phyloP scores from a whole-genome alignment of 2,329 filamentous ascomycete species.

The Aspergillus ibericus region DNA sequence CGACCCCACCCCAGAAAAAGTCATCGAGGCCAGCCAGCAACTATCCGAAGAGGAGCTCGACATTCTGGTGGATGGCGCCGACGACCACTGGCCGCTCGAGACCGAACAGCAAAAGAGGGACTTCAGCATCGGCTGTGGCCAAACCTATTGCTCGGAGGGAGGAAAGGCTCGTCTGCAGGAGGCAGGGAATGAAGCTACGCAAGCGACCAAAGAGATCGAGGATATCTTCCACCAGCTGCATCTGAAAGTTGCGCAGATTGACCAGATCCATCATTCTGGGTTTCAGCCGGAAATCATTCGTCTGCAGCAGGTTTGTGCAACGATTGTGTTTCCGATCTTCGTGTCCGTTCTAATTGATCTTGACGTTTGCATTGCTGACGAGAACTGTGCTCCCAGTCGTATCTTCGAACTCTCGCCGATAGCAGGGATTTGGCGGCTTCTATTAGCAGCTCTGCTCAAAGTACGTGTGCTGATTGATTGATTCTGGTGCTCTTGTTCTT shows the following conservation, averaged over 20 bases:
- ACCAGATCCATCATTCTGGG: not conserved
- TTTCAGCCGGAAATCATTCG: not conserved
- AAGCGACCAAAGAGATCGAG: not conserved
- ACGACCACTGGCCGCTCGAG: not conserved
- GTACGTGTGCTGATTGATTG: not conserved
- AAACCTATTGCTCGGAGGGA: not conserved
- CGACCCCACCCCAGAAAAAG: not conserved
- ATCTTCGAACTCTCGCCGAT: not conserved
- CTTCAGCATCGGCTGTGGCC: not conserved
- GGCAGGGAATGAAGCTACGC: not conserved
- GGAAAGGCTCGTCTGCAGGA: not conserved
- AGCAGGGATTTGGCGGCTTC: not conserved
- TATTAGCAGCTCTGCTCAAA: not conserved
- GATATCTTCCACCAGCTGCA: not conserved
- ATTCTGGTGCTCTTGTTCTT: not conserved
- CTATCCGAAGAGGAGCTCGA: slow-evolving; percentile 1
- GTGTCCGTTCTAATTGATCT: not conserved
- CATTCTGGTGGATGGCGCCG: not conserved
- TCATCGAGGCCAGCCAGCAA: not conserved
- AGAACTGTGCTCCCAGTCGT: not conserved
- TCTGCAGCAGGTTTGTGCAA: not conserved
- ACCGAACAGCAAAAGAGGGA: slow-evolving; percentile 1
- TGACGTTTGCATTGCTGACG: not conserved
- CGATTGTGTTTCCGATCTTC: not conserved
- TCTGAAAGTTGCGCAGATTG: not conserved